Conservation (phyloP, 768 basidiomycete genomes). For the Mycena alexandri region DNA sequence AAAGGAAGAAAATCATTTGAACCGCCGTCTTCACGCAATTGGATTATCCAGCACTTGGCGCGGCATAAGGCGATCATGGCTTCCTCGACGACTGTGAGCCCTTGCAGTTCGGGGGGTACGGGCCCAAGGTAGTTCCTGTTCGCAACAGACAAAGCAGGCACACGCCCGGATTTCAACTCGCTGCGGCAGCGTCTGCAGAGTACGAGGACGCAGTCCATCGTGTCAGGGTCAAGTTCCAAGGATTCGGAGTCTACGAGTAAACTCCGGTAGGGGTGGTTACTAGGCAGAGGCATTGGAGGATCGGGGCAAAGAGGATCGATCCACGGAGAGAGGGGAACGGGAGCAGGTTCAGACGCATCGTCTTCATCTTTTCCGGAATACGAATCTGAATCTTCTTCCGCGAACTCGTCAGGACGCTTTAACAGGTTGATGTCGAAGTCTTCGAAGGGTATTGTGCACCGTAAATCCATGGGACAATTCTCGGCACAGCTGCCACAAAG, state of each 20-base stretch:
- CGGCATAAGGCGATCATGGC: conserved; percentile 41
- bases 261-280: too few relatives aligned
- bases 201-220: neutral
- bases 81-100: conserved; percentile 41
- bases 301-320: too few relatives aligned
- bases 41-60: conserved; percentile 31
- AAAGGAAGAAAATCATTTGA: neutral
- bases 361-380: too few relatives aligned
- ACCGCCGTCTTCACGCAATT: conserved; percentile 17
- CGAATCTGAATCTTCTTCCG: too few relatives aligned
- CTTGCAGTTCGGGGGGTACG: neutral
- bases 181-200: neutral
- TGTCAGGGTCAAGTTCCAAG: neutral
- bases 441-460: too few relatives aligned
- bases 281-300: too few relatives aligned
- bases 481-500: too few relatives aligned
- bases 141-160: neutral
- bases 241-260: neutral
- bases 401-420: too few relatives aligned
- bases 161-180: neutral
- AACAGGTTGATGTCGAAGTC: too few relatives aligned
- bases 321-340: too few relatives aligned
- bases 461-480: too few relatives aligned
- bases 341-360: too few relatives aligned
- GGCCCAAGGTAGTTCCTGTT: conserved; percentile 13